Evolutionary conservation across 805 yeast species (phyloP).

Genomic region (Candida sphagnicola): DNA sequence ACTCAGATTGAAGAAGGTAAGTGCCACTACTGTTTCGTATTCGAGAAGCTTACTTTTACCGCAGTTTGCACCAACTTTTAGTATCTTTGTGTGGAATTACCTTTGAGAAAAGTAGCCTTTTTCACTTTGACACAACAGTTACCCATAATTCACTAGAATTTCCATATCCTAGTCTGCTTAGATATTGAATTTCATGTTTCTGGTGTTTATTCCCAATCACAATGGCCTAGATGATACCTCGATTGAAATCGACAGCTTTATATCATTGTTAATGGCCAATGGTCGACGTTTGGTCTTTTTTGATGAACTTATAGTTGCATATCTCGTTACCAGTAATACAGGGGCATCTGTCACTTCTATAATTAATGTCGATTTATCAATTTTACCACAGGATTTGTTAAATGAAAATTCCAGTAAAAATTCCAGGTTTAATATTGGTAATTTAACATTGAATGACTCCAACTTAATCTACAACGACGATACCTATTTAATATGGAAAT

Average conservation of each 20-base stretch:
- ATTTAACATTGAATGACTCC: slow-evolving; percentile 8
- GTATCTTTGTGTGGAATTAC: no score
- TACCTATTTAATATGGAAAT: slow-evolving; percentile 23
- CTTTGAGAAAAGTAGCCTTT: no score
- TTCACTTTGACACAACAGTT: no score
- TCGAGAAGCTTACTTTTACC: no score
- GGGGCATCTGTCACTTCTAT: slow-evolving; percentile 5
- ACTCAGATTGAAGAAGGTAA: no score
- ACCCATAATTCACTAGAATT: neutral
- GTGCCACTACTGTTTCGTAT: no score
- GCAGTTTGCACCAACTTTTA: no score
- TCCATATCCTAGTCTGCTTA: no score
- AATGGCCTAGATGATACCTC: neutral
- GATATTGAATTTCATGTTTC: neutral
- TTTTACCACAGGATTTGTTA: slow-evolving; percentile 15
- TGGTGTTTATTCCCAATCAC: neutral
- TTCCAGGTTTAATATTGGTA: slow-evolving; percentile 2
- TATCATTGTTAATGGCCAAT: neutral
- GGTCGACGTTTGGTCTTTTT: slow-evolving; percentile 14
- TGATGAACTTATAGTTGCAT: slow-evolving; percentile 29
- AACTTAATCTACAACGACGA: slow-evolving; percentile 10
- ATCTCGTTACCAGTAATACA: slow-evolving; percentile 14
- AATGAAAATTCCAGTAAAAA: slow-evolving; percentile 8
- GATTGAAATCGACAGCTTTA: neutral
- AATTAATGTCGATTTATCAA: slow-evolving; percentile 16